These are phyloP conservation scores for Fusarium buxicola DNA, from an alignment of 2,329 filamentous ascomycete genomes.

Conservation along the genomic window DNA sequence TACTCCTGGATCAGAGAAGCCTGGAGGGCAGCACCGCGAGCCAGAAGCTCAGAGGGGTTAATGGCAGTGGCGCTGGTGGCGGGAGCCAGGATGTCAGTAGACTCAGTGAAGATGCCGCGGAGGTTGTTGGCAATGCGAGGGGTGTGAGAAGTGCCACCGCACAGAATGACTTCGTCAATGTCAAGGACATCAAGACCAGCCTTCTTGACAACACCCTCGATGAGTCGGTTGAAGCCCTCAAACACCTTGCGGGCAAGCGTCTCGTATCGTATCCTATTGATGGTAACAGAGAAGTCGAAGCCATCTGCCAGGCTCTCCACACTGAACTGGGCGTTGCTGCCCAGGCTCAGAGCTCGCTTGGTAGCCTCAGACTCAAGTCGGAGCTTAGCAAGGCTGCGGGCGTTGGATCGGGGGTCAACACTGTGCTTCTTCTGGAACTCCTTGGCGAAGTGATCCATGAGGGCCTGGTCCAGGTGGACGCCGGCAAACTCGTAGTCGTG, in stretches of 20 bases:
- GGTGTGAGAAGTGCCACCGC: slow-evolving; percentile 91
- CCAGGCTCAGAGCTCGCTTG: slow-evolving; percentile 91
- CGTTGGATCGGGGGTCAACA: slow-evolving; percentile 85
- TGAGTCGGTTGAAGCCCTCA: slow-evolving; percentile 85
- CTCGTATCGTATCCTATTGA: slow-evolving; percentile 95
- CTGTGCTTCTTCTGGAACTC: slow-evolving; percentile 98
- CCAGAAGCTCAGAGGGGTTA: slow-evolving; percentile 92
- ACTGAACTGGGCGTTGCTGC: slow-evolving; percentile 89
- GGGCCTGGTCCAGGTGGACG: slow-evolving; percentile 84
- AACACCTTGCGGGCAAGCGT: slow-evolving; percentile 88
- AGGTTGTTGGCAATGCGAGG: slow-evolving; percentile 91
- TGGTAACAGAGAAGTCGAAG: slow-evolving; percentile 88
- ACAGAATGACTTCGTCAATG: slow-evolving; percentile 93
- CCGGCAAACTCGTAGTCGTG: slow-evolving; percentile 97
- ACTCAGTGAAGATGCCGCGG: slow-evolving; percentile 81
- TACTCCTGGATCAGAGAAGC: slow-evolving; percentile 95
- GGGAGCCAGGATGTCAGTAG: slow-evolving; percentile 83
- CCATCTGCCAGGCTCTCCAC: slow-evolving; percentile 92
- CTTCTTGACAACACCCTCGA: slow-evolving; percentile 89
- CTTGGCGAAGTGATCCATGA: slow-evolving; percentile 97
- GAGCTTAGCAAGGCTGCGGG: slow-evolving; percentile 88
- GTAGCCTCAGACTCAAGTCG: slow-evolving; percentile 90
- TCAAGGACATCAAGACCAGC: slow-evolving; percentile 92
- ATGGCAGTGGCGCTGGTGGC: slow-evolving; percentile 81
- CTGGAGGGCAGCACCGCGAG: slow-evolving; percentile 93